Percentiles rank a stretch among this genome's conserved stretches.
Evolutionary conservation across 2,329 filamentous ascomycete genomes (phyloP).

Genomic region (Fusarium sp.): DNA sequence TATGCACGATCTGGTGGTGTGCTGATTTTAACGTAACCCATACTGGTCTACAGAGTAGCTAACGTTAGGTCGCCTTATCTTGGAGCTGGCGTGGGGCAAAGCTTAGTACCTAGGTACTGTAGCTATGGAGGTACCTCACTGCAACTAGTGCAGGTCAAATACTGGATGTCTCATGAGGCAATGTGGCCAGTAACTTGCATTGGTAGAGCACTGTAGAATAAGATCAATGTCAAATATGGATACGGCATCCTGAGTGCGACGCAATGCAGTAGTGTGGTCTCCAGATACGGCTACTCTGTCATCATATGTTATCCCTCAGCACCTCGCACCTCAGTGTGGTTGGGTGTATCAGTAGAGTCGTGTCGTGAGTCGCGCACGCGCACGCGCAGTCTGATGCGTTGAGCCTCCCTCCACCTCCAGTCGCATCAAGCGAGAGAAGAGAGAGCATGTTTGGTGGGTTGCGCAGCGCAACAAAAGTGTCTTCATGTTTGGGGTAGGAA

Average conservation of each 20-base stretch:
- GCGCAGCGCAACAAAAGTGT: constrained; percentile 34
- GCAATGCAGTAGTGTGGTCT: background rate
- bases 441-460: constrained; percentile 21
- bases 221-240: constrained; percentile 2
- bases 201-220: background rate
- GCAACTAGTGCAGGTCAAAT: constrained; percentile 25
- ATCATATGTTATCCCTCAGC: constrained; percentile 15
- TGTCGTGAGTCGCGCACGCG: constrained; percentile 25
- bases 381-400: constrained; percentile 4
- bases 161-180: constrained; percentile 21
- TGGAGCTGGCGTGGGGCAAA: background rate
- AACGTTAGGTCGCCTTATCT: too few species aligned
- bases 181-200: constrained; percentile 16
- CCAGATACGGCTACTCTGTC: background rate
- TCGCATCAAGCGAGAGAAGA: constrained; percentile 27
- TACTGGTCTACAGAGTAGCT: too few species aligned
- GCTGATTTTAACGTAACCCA: too few species aligned
- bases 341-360: constrained; percentile 21
- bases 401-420: constrained; percentile 20
- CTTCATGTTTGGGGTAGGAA: constrained; percentile 17
- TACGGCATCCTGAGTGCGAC: constrained; percentile 2
- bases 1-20: too few species aligned
- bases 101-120: background rate
- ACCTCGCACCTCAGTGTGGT: constrained; percentile 6
- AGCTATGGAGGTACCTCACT: background rate